Conservation (phyloP, 371 early-diverging fungal genomes). For the Batkoa obscura region DNA sequence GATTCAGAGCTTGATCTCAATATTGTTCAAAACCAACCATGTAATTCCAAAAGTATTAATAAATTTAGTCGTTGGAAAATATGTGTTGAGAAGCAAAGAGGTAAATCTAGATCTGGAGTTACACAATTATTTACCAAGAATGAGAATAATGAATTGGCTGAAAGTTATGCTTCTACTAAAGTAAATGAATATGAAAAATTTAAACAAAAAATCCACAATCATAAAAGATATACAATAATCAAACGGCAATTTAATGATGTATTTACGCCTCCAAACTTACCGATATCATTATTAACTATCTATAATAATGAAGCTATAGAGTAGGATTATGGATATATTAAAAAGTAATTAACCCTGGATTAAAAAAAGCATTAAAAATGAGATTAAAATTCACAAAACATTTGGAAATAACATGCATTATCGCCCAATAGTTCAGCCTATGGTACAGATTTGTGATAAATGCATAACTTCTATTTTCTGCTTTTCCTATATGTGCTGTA, state of each 20-base stretch:
- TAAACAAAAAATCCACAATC: not conserved
- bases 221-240: not conserved
- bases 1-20: no score
- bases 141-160: not conserved
- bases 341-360: not conserved
- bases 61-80: not conserved
- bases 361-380: not conserved
- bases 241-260: not conserved
- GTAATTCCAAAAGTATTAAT: not conserved
- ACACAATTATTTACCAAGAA: not conserved
- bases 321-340: not conserved
- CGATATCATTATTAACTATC: not conserved
- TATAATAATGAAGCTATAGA: not conserved
- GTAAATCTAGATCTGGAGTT: not conserved
- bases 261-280: not conserved
- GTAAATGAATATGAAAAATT: not conserved
- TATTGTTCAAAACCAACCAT: no score
- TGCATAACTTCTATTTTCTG: constrained; percentile 25
- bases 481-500: constrained; percentile 24
- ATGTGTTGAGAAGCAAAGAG: not conserved
- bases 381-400: not conserved
- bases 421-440: not conserved
- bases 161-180: not conserved
- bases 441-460: constrained; percentile 24
- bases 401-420: not conserved